A percentile compares a stretch with the other conserved stretches of the same genome.
Conservation (phyloP, 352 stramenopile species). For the Aphanomyces stellatus region DNA sequence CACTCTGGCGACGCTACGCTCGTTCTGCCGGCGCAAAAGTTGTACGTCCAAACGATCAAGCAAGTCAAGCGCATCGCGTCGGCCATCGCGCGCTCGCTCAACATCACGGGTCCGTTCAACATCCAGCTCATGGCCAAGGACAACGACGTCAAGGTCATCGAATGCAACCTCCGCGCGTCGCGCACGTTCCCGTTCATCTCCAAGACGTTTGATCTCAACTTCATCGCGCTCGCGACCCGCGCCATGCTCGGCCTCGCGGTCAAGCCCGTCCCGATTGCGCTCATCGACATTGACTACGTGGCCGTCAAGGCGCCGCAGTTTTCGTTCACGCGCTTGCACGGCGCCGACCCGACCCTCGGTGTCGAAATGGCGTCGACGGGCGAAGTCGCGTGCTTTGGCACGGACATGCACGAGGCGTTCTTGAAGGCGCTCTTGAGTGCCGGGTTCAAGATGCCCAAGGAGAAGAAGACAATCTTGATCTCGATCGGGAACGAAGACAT, state of each 20-base stretch:
- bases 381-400: constrained; percentile 97
- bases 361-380: constrained; percentile 98
- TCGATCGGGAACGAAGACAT: constrained; percentile 84
- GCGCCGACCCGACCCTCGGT: constrained; percentile 91
- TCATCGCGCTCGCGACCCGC: constrained; percentile 96
- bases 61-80: constrained; percentile 94
- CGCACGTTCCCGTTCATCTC: constrained; percentile 99
- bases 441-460: constrained; percentile 77
- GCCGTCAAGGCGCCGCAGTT: constrained; percentile 92
- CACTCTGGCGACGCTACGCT: constrained; percentile 98
- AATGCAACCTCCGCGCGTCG: constrained; percentile 98
- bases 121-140: constrained; percentile 99
- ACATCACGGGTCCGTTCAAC: constrained; percentile 99
- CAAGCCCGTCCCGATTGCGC: constrained; percentile 92
- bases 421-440: constrained; percentile 84
- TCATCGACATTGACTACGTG: constrained; percentile 96
- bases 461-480: constrained; percentile 81
- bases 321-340: constrained; percentile 92
- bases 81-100: constrained; percentile 92
- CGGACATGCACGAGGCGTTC: constrained; percentile 94
- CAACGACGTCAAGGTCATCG: constrained; percentile 99
- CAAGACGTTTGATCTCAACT: constrained; percentile 98
- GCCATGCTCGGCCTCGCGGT: constrained; percentile 88
- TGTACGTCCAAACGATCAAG: constrained; percentile 96
- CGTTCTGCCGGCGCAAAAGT: constrained; percentile 95